Percentiles rank a stretch among this genome's conserved stretches.
phyloP scores from a whole-genome alignment of 2,329 filamentous ascomycete species.

The Dothideomycetes sp. region DNA sequence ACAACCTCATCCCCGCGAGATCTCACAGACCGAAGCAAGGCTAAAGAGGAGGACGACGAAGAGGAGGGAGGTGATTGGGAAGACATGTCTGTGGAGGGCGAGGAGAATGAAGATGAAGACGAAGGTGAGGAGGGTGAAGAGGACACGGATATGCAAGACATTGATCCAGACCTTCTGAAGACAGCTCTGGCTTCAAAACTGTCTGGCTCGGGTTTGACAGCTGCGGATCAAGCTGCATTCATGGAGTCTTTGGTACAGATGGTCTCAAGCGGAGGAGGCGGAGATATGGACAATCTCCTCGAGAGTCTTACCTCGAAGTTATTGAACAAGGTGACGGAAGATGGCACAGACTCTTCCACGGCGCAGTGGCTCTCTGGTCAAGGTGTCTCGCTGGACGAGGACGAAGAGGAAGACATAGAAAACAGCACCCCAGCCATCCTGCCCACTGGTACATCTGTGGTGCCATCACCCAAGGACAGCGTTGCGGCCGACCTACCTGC shows the following conservation, averaged over 20 bases:
- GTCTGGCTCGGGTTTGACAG: slow-evolving; percentile 25
- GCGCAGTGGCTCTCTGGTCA: slow-evolving; percentile 26
- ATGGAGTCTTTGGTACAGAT: slow-evolving; percentile 37
- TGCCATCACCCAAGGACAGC: slow-evolving; percentile 9
- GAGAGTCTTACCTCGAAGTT: slow-evolving; percentile 34
- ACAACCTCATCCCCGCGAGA: slow-evolving; percentile 1
- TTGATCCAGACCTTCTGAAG: slow-evolving; percentile 33
- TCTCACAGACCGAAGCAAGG: slow-evolving; percentile 1
- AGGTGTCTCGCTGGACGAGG: slow-evolving; percentile 21
- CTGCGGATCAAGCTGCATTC: slow-evolving; percentile 34
- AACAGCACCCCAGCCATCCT: slow-evolving; percentile 14
- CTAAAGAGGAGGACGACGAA: slow-evolving; percentile 10
- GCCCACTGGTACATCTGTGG: neutral
- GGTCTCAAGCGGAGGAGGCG: slow-evolving; percentile 31
- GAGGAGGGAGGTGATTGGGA: slow-evolving; percentile 6
- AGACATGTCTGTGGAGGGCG: slow-evolving; percentile 14
- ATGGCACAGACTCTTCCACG: slow-evolving; percentile 21
- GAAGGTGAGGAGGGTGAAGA: slow-evolving; percentile 18
- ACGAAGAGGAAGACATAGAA: slow-evolving; percentile 20
- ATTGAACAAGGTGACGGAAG: slow-evolving; percentile 27
- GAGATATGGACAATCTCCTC: slow-evolving; percentile 33
- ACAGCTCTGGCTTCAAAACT: slow-evolving; percentile 24
- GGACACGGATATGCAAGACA: slow-evolving; percentile 17
- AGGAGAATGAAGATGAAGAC: slow-evolving; percentile 12
- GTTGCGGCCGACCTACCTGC: slow-evolving; percentile 7